Evolutionary conservation across 805 yeast genomes (phyloP), one percentile per base, ranked within the genome.

Genomic region (Saccharomycopsis fibuligera): DNA sequence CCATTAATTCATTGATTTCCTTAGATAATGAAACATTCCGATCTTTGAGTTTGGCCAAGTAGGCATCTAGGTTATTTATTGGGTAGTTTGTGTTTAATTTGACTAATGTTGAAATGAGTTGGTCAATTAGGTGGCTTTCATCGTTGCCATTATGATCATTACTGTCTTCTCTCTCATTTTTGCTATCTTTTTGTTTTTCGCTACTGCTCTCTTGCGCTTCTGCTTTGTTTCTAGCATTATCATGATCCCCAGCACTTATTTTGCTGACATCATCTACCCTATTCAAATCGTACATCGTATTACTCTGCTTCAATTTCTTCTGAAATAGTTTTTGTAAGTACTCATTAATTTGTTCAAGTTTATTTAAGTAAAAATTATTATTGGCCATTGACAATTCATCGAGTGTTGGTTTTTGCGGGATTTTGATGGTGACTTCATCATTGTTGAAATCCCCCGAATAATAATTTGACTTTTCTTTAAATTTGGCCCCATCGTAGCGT

Each of bases 51-150:
- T 42, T 45, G 23, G 41, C 35, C 9, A 52, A 22, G 22, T 52
- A 49, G n/a, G 35, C 45, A 14, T 39, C 31, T 10, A 52, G 29
- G 24, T 49, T 52, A 24, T 12, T 45, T 9, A 52, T 49, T 8
- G 55, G 55, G 22, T 52, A 52, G 29, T 27, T 41, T 8, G 24
- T 14, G 42, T 49, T 52, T 50, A 52, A 52, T 29, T 48, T 46
- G 16, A 36, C 10, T 22, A 52, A 36, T 2, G 42, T 31, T 8
- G 45, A 47, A 16, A 48, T 38, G 30, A 52, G 8, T 10, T 30
- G 29, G 14, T 49, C 38, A 10, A 52, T 42, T 9, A 35, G 10
- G n/a, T 33, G 39, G 17, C 5, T 29, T 9, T 31, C 37, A 30
- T 41, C 35, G 5, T 23, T 24, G 24, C 22, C n/a, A 16, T 14